Conservation (phyloP, 495 filamentous ascomycete species). For the Trichodelitschia bisporula region DNA sequence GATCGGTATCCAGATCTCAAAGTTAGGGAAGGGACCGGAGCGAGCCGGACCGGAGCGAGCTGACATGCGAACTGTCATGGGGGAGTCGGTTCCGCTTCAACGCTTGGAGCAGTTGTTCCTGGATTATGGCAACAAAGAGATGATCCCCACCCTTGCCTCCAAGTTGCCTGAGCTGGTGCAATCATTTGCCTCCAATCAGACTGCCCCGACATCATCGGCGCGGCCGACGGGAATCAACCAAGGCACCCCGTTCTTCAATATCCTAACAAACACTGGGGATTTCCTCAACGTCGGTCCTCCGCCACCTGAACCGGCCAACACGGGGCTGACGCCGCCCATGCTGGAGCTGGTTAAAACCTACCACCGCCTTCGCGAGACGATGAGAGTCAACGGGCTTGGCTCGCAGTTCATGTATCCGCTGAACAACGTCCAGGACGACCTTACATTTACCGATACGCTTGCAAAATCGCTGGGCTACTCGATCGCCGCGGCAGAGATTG, state of each 20-base stretch:
- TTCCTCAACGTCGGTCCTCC: not conserved
- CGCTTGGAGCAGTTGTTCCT: conserved; percentile 1
- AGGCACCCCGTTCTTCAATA: no score
- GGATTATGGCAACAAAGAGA: conserved; percentile 3
- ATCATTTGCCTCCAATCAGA: no score
- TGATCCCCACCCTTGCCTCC: not conserved
- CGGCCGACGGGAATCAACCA: no score
- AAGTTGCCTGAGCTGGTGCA: not conserved
- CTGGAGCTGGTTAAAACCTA: conserved; percentile 60
- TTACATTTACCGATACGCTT: conserved; percentile 41
- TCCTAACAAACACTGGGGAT: not conserved
- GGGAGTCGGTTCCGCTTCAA: not conserved
- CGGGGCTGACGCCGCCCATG: conserved; percentile 5
- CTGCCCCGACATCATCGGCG: no score
- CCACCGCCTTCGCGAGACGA: no score
- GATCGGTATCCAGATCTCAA: conserved; percentile 18
- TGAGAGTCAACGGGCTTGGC: no score
- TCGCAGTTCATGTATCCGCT: conserved; percentile 9
- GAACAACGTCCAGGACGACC: conserved; percentile 15
- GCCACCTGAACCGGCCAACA: no score
- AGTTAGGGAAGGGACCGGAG: conserved; percentile 16
- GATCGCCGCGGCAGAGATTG: conserved; percentile 79
- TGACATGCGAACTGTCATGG: no score
- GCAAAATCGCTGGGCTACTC: conserved; percentile 58
- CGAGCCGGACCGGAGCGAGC: conserved; percentile 3